Evolutionary conservation across 192 early-diverging fungal species (phyloP), one percentile per base, ranked within the genome.

Genomic region (Entophlyctis luteolus): DNA sequence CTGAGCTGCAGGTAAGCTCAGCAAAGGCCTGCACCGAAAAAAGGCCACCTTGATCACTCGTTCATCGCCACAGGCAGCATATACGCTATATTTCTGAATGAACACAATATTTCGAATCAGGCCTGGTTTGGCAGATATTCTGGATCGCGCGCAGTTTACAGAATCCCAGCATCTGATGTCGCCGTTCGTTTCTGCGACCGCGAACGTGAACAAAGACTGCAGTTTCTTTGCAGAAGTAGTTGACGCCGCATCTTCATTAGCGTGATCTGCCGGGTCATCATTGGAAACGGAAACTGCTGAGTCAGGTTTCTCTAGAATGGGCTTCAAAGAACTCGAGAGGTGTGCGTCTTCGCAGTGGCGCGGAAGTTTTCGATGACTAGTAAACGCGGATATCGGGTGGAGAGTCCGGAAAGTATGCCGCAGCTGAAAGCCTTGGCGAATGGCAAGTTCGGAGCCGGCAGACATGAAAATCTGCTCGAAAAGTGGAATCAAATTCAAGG

Each of bases 151-250:
- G 4, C 18, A 23, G n/a, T 65, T 29, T 22, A 49, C 38, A 39
- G 74, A 47, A 55, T 83, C 81, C 77, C 77, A 83, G 5, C 73
- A 56, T 22, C 45, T 68, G 3, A 78, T 47, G 12, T 50, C 39
- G 2, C 67, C 31, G 6, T 67, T 71, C 18, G 62, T 54, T 57
- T 83, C 81, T 18, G 77, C 48, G 8, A 62, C 36, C 5, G 66
- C 76, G 37, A 80, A 73, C 3, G 69, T 74, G 58, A 75, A 80
- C 12, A 4, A 5, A 18, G 38, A 34, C 28, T 59, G 33, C 8
- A 42, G 12, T 59, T 39, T 14, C n/a, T 42, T 42, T 37, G 14
- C 10, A 39, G 5, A 22, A 28, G 16, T 28, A n/a, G 12, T 18
- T 25, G 0, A 4, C 16, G 20, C 5, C 18, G 14, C 14, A 27